A percentile compares a stretch with the other conserved stretches of the same genome.
phyloP scores from a whole-genome alignment of 208 protist species.

The Acanthamoeba royreba region DNA sequence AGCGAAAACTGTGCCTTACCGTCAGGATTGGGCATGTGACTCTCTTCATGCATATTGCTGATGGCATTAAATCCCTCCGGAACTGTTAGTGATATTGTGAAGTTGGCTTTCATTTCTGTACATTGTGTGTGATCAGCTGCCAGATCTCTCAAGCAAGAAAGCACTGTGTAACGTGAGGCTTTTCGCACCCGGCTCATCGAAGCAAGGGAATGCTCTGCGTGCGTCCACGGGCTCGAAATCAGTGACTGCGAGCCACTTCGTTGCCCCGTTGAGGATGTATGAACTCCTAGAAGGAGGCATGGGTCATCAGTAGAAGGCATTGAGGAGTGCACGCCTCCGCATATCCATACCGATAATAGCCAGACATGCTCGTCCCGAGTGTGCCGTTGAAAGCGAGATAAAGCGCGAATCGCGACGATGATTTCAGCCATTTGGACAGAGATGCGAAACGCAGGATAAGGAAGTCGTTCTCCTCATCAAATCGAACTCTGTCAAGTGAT shows the following conservation, averaged over 20 bases:
- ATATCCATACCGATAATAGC: too few species aligned
- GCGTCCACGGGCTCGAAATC: slow-evolving; percentile 71
- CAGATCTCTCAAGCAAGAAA: too few species aligned
- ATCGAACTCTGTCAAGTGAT: not conserved
- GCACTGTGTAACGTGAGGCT: too few species aligned
- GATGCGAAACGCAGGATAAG: not conserved
- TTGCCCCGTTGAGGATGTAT: too few species aligned
- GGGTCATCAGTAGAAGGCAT: too few species aligned
- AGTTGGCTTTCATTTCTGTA: slow-evolving; percentile 52
- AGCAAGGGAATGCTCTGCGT: slow-evolving; percentile 72
- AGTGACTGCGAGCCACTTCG: slow-evolving; percentile 56
- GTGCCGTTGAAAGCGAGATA: too few species aligned
- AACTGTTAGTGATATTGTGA: slow-evolving; percentile 49
- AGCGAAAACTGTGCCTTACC: too few species aligned
- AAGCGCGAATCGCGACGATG: not conserved
- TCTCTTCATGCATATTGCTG: slow-evolving; percentile 53
- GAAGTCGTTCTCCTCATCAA: not conserved
- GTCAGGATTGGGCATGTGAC: not conserved
- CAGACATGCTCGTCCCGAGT: too few species aligned
- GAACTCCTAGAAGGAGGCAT: too few species aligned
- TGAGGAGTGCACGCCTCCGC: too few species aligned
- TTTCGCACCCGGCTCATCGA: slow-evolving; percentile 74
- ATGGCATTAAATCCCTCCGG: not conserved
- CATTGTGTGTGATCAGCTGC: not conserved
- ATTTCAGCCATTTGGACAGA: not conserved